phyloP scores from a whole-genome alignment of 108 stramenopile species.

The Conticribra guillardii region DNA sequence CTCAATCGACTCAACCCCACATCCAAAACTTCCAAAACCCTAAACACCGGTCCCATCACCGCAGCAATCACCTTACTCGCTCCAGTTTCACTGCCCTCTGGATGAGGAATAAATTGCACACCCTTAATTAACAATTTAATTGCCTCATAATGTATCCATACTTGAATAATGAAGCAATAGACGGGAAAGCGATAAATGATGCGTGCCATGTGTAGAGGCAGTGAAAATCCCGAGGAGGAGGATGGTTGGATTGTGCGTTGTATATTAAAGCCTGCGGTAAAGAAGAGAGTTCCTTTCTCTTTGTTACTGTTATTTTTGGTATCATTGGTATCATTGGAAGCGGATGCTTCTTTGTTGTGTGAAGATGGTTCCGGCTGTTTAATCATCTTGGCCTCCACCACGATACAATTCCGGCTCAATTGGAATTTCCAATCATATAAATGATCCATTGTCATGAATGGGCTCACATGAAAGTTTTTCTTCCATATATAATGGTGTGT shows the following conservation, averaged over 20 bases:
- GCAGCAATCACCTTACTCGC: conserved; percentile 66
- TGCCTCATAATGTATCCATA: conserved; percentile 92
- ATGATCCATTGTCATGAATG: conserved; percentile 97
- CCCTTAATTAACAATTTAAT: conserved; percentile 76
- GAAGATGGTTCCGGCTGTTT: not conserved
- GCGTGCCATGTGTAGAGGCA: conserved; percentile 53
- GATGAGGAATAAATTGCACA: conserved; percentile 79
- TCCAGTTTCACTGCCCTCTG: conserved; percentile 71
- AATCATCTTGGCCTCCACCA: conserved; percentile 40
- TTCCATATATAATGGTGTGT: conserved; percentile 58
- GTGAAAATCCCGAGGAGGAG: no score
- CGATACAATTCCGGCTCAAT: conserved; percentile 28
- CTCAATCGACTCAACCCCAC: conserved; percentile 5
- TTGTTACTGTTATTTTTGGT: conserved; percentile 11
- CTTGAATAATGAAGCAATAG: conserved; percentile 78
- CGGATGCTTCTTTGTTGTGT: not conserved
- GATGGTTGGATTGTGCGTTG: conserved; percentile 13
- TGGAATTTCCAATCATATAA: conserved; percentile 91
- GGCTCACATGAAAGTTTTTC: conserved; percentile 96
- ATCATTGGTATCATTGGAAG: not conserved
- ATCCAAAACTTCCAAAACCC: conserved; percentile 48
- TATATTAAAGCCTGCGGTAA: conserved; percentile 54
- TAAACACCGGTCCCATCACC: conserved; percentile 68
- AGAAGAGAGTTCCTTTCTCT: conserved; percentile 30
- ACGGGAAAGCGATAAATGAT: conserved; percentile 70